Conservation (phyloP, 495 filamentous ascomycete genomes). For the Lindgomyces ingoldianus region DNA sequence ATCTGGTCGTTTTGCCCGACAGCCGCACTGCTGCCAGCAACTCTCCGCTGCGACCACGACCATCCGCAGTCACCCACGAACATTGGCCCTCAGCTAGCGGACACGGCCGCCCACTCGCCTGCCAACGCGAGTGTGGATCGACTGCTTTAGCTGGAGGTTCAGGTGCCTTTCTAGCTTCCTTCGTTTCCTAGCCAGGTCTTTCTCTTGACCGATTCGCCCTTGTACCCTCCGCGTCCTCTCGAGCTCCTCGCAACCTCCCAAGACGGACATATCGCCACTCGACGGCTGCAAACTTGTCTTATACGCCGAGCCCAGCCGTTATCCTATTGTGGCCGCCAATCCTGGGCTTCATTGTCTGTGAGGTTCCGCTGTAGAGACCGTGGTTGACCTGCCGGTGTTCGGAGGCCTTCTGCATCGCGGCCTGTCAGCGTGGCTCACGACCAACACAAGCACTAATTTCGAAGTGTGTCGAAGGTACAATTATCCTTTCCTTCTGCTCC, state of each 20-base stretch:
- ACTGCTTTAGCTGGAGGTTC: not conserved
- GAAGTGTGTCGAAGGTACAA: slow-evolving; percentile 17
- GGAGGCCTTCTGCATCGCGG: slow-evolving; percentile 19
- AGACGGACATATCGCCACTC: slow-evolving; percentile 8
- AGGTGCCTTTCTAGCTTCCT: slow-evolving; percentile 5
- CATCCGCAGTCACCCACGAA: not conserved
- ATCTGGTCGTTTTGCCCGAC: not conserved
- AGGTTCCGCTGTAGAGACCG: slow-evolving; percentile 19
- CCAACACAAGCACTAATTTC: not conserved
- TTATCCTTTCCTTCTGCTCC: not conserved
- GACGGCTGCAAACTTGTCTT: slow-evolving; percentile 18
- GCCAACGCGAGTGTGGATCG: slow-evolving; percentile 6
- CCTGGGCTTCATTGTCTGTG: slow-evolving; percentile 16
- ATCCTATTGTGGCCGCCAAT: not conserved
- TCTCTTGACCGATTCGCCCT: not conserved
- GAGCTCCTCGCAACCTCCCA: slow-evolving; percentile 13
- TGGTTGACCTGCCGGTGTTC: slow-evolving; percentile 30
- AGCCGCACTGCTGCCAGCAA: not conserved
- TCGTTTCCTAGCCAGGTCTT: slow-evolving; percentile 8
- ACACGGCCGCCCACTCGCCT: slow-evolving; percentile 11
- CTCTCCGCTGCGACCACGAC: not conserved
- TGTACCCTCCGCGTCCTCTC: slow-evolving; percentile 4
- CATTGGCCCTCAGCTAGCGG: slow-evolving; percentile 4
- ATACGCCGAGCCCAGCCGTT: not conserved
- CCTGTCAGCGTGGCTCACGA: not conserved